These are phyloP conservation scores for Fagopyrum esculentum DNA, from an alignment of 148 eudicot species.

Conservation along the genomic window DNA sequence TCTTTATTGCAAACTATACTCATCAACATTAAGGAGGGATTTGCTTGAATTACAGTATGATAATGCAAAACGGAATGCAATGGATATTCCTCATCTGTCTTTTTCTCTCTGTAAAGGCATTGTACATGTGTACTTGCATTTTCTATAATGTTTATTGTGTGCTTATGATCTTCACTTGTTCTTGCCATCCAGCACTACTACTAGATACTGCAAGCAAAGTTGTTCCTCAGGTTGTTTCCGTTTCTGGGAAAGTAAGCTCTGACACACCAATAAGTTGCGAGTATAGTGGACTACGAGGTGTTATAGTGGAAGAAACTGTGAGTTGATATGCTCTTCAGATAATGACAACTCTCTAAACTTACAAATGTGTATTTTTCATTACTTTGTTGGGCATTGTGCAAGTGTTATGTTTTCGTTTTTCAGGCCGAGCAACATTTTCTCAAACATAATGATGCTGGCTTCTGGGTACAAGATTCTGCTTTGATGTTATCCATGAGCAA, in stretches of 20 bases:
- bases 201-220: slow-evolving; percentile 77
- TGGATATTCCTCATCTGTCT: neutral
- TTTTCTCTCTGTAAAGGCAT: neutral
- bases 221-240: slow-evolving; percentile 74
- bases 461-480: slow-evolving; percentile 98
- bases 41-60: neutral
- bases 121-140: neutral
- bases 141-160: neutral
- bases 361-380: neutral
- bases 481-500: slow-evolving; percentile 75
- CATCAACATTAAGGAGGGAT: neutral
- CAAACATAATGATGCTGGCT: slow-evolving; percentile 97
- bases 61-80: neutral
- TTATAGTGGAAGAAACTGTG: slow-evolving; percentile 92
- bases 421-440: slow-evolving; percentile 96
- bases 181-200: slow-evolving; percentile 51
- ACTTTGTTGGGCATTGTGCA: neutral
- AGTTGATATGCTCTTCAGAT: slow-evolving; percentile 11
- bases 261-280: slow-evolving; percentile 81
- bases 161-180: neutral
- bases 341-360: neutral
- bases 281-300: slow-evolving; percentile 86
- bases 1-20: neutral
- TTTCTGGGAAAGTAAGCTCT: slow-evolving; percentile 94
- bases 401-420: neutral